Evolutionary conservation across 768 basidiomycete genomes (phyloP), one percentile per base, ranked within the genome.

Genomic region (Asterophora lycoperdoides): DNA sequence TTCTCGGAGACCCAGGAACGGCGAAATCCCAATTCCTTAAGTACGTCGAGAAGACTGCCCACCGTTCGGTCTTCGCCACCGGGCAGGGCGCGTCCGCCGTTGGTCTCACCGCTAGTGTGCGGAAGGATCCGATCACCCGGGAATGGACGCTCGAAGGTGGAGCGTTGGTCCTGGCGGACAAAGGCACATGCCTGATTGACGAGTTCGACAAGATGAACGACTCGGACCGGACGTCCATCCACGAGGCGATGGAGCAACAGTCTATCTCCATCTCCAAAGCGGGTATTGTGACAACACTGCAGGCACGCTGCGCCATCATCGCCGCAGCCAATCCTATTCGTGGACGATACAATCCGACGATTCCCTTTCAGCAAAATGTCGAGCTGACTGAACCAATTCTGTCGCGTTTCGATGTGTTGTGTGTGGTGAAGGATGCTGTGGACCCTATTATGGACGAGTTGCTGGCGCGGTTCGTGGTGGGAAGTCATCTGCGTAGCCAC

Each of bases 191-290:
- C 62, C 74, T 98, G 32, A 99, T 99, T 57, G 96, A 99, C 69
- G 96, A 98, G 66, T 98, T 99, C 65, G 96, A 99, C 74, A 99
- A 99, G 76, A 99, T 99, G 96, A 98, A 98, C 68, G 96, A 98
- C 60, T 80, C 91, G 13, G 95, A 99, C 65, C 78, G 95, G 58
- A 98, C 94, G 13, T 96, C 93, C 4, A 98, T 99, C 60, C 96
- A 98, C 74, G 96, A 99, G 66, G 96, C 96, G 1, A 99, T 99
- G 96, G 96, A 99, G 64, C 96, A 99, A 69, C 96, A 98, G 66
- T 89, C 92, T 10, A 99, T 99, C 56, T 98, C 96, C 4, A 98
- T 99, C 60, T 93, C 95, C 18, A 99, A 99, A 64, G 96, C 96
- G 13, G 96, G 96, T 36, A 99, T 99, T 54, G 89, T 98, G 47